A percentile compares a stretch with the other conserved stretches of the same genome.
Evolutionary conservation across 305 asterid species (phyloP).

Genomic region (Ruellia speciosa): DNA sequence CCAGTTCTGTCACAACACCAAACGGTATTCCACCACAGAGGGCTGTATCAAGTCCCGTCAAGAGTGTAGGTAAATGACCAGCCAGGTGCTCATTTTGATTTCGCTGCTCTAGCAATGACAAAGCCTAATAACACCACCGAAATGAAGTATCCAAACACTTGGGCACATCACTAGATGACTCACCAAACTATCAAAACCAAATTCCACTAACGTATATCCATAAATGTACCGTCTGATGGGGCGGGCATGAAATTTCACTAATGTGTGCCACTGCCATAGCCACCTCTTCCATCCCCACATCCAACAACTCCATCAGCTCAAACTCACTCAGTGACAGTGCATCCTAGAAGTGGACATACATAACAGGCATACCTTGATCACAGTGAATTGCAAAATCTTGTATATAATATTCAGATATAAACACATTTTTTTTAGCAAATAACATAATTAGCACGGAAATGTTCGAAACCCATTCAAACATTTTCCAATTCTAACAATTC

Average conservation of each 20-base stretch:
- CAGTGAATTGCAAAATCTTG: too few relatives aligned
- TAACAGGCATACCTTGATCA: background rate
- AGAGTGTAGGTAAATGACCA: slow-evolving; percentile 76
- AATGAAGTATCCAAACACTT: slow-evolving; percentile 6
- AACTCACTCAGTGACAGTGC: slow-evolving; percentile 64
- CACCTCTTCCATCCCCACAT: slow-evolving; percentile 65
- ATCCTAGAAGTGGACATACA: slow-evolving; percentile 38
- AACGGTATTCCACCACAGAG: slow-evolving; percentile 85
- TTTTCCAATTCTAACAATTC: background rate
- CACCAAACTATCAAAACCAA: slow-evolving; percentile 15
- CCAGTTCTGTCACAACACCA: slow-evolving; percentile 80
- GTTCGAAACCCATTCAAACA: background rate
- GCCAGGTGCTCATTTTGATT: slow-evolving; percentile 47
- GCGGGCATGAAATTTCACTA: slow-evolving; percentile 71
- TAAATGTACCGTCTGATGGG: slow-evolving; percentile 55
- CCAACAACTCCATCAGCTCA: slow-evolving; percentile 81
- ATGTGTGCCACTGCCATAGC: slow-evolving; percentile 44
- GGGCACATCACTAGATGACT: background rate
- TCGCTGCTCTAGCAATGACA: slow-evolving; percentile 56
- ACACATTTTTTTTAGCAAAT: too few relatives aligned
- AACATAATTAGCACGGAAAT: background rate
- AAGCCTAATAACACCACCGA: slow-evolving; percentile 37
- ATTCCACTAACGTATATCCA: slow-evolving; percentile 10
- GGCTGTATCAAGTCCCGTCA: slow-evolving; percentile 68
- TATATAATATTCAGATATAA: too few relatives aligned